Evolutionary conservation across 306 rosid genomes (phyloP).

Genomic region (Luffa acutangula): DNA sequence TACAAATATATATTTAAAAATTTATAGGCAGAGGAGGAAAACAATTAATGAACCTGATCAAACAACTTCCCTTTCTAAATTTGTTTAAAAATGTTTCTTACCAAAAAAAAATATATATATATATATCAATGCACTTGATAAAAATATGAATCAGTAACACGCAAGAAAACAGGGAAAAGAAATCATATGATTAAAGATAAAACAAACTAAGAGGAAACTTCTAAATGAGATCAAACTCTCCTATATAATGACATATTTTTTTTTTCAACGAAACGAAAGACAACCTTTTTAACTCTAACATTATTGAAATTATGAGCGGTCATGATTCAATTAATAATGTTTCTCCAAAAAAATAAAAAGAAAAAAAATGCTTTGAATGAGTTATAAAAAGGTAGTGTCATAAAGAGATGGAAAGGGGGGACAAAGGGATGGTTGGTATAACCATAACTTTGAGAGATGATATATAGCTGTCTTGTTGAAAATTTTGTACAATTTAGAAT

Average conservation of each 20-base stretch:
- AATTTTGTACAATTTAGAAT: not conserved
- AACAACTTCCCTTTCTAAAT: not conserved
- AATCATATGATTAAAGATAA: not conserved
- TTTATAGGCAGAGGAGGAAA: too few relatives aligned
- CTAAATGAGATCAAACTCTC: not conserved
- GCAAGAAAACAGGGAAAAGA: not conserved
- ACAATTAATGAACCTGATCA: not conserved
- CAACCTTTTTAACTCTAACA: not conserved
- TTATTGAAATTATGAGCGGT: not conserved
- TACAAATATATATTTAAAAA: not conserved
- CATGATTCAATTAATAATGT: not conserved
- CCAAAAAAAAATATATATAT: too few relatives aligned
- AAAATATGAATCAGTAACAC: not conserved
- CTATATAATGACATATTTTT: not conserved
- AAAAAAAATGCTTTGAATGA: not conserved
- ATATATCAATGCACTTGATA: not conserved
- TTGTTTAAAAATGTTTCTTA: not conserved
- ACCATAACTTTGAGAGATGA: not conserved
- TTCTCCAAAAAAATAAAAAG: not conserved
- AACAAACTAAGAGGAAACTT: not conserved
- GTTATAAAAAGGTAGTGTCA: not conserved
- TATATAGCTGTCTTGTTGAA: not conserved
- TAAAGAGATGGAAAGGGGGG: not conserved
- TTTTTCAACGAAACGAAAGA: not conserved
- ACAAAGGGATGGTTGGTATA: constrained; percentile 6